Base-by-base conservation (phyloP, 2,329 filamentous ascomycete species). In the Penicillium sclerotiorum region DNA sequence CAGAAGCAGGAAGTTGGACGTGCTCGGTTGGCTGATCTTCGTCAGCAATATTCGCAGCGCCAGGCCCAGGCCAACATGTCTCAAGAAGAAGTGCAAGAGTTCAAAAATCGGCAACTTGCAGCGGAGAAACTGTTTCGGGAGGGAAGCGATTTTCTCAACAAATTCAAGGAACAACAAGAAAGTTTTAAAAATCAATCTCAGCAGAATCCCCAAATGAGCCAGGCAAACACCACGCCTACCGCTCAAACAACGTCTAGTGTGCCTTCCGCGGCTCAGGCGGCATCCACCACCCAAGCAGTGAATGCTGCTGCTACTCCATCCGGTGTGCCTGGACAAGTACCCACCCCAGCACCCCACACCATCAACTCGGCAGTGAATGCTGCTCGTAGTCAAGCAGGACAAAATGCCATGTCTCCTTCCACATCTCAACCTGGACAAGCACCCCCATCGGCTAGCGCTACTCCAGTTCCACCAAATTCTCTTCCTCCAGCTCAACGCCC, bases 141-240 rank as follows among this genome's bases (percentile, higher is more conserved):
- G 53, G 73, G 73, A n/a, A 72, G 66, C 37, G 72, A 73, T 11
- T 77, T 77, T 50, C 59, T 78, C 52, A 69, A 64, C 32, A 77
- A 77, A 49, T 78, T 78, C 64, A 74, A 73, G 45, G 72, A 76
- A 35, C 75, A 78, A 52, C 75, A 78, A 54, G 73, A 77, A 45
- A 65, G 59, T 35, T 76, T 77, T 57, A 74, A 67, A 47, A 56
- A 61, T 6, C 67, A 72, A 49, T 50, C 56, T 4, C 67, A 70
- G 46, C 67, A 69, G 30, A 61, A 58, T 33, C 61, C 61, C 27
- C 59, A 58, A 27, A 62, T 62, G 50, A 58, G 50, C 50, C 55
- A 63, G 50, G 47, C 39, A 4, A 44, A 47, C 18, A 36, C 48
- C 46, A 38, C 58, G 52, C 46, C 64, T 51, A 44, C 56, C 39